Percentiles rank a stretch among this genome's conserved stretches.
Conservation (phyloP, 2,329 filamentous ascomycete species). For the Dactylonectria macrodidyma region DNA sequence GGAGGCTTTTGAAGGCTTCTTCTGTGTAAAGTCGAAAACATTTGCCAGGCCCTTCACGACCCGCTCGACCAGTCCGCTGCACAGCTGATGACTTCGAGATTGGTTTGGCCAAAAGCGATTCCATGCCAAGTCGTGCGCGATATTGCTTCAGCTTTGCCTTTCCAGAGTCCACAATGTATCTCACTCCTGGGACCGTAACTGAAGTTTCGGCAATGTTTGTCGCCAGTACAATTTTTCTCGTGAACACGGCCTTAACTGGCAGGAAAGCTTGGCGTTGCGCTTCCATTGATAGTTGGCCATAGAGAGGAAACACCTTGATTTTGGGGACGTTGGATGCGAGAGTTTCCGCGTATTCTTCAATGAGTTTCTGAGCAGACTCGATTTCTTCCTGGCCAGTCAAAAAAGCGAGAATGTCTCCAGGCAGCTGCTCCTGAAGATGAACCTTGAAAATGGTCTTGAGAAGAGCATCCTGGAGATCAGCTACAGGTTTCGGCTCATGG, state of each 20-base stretch:
- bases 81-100: conserved; percentile 96
- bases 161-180: conserved; percentile 92
- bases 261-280: conserved; percentile 91
- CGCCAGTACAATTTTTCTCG: conserved; percentile 90
- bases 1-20: conserved; percentile 77
- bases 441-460: conserved; percentile 88
- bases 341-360: conserved; percentile 83
- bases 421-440: conserved; percentile 89
- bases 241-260: conserved; percentile 78
- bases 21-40: conserved; percentile 93
- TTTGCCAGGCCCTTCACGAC: conserved; percentile 91
- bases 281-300: conserved; percentile 89
- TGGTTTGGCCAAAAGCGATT: conserved; percentile 90
- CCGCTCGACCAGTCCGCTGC: conserved; percentile 91
- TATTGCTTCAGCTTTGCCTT: conserved; percentile 97
- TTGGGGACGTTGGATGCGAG: conserved; percentile 84
- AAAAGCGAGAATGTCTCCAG: conserved; percentile 94
- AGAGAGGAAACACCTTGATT: conserved; percentile 82
- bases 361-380: conserved; percentile 82
- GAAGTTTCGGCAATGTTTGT: conserved; percentile 99
- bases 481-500: conserved; percentile 81
- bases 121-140: conserved; percentile 85
- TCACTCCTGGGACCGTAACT: conserved; percentile 93
- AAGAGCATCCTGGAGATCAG: conserved; percentile 86
- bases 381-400: conserved; percentile 95